Evolutionary conservation across 2,329 filamentous ascomycete species (phyloP).

Genomic region (Lachnellula arida): DNA sequence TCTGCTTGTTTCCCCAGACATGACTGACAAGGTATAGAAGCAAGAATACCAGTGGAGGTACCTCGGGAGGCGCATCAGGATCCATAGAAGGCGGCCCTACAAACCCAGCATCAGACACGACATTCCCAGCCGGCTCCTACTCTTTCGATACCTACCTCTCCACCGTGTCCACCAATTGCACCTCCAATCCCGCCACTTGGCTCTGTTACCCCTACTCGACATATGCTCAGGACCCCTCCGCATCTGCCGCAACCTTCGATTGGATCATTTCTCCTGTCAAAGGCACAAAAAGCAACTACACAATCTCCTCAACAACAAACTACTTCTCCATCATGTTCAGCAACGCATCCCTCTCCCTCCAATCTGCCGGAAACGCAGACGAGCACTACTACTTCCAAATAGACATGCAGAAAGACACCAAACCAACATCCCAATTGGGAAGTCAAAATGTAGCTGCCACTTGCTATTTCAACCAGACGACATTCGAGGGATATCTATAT

Average conservation of each 20-base stretch:
- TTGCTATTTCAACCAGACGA: conserved; percentile 55
- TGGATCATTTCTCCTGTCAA: conserved; percentile 51
- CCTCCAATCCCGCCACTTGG: conserved; percentile 54
- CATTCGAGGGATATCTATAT: conserved; percentile 54
- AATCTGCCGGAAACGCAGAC: conserved; percentile 42
- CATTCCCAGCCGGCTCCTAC: conserved; percentile 60
- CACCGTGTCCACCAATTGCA: conserved; percentile 50
- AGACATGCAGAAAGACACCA: conserved; percentile 47
- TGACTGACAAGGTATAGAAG: conserved; percentile 1
- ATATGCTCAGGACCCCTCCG: conserved; percentile 40
- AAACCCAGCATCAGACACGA: conserved; percentile 16
- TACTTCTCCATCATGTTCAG: conserved; percentile 53
- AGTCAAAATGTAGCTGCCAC: conserved; percentile 42
- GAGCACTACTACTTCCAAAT: conserved; percentile 58
- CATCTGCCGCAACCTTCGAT: conserved; percentile 49
- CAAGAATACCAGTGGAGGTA: conserved; percentile 5
- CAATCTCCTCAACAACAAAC: conserved; percentile 52
- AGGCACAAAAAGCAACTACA: conserved; percentile 38
- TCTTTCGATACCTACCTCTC: conserved; percentile 54
- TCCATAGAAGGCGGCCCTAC: conserved; percentile 1
- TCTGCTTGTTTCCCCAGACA: neutral
- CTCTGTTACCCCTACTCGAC: conserved; percentile 54
- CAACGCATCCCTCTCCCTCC: conserved; percentile 45
- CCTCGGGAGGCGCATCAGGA: conserved; percentile 16
- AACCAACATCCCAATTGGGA: conserved; percentile 42